These are phyloP conservation scores for Casuarina glauca DNA, from an alignment of 306 rosid species.

Conservation along the genomic window DNA sequence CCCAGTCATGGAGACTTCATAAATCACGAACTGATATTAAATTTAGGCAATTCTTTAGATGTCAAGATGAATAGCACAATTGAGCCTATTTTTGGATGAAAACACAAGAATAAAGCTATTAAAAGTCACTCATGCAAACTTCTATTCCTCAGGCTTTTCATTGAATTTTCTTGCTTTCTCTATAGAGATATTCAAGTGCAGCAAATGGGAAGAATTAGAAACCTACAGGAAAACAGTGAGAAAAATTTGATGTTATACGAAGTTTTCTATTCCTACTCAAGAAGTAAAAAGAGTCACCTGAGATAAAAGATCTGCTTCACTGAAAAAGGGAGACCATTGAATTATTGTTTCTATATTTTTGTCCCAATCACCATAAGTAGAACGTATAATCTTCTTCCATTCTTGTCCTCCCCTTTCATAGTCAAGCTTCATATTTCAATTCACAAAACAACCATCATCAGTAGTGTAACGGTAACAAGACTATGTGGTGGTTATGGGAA, in stretches of 20 bases:
- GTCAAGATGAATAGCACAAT: not conserved
- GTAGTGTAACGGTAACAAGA: constrained; percentile 18
- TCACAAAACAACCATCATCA: constrained; percentile 29
- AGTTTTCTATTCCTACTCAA: constrained; percentile 4
- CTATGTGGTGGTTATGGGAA: not conserved
- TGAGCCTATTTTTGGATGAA: not conserved
- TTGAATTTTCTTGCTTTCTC: not conserved
- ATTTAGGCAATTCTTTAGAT: not conserved
- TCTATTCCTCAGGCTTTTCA: not conserved
- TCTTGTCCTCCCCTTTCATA: constrained; percentile 57
- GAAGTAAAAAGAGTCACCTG: constrained; percentile 45
- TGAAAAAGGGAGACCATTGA: constrained; percentile 84
- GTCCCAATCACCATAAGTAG: constrained; percentile 67
- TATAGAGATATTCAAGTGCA: not conserved
- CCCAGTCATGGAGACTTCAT: not conserved
- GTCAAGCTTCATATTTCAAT: constrained; percentile 66
- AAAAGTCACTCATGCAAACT: not conserved
- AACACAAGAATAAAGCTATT: not conserved
- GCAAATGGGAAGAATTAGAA: not conserved
- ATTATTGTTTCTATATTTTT: constrained; percentile 71
- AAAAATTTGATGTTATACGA: not conserved
- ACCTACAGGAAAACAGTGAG: not conserved
- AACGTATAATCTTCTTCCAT: constrained; percentile 64
- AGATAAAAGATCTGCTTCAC: constrained; percentile 72
- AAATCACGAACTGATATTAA: not conserved